A percentile compares a stretch with the other conserved stretches of the same genome.
Conservation (phyloP, 1,139 yeast genomes). For the Kurtzmaniella quercitrusa region DNA sequence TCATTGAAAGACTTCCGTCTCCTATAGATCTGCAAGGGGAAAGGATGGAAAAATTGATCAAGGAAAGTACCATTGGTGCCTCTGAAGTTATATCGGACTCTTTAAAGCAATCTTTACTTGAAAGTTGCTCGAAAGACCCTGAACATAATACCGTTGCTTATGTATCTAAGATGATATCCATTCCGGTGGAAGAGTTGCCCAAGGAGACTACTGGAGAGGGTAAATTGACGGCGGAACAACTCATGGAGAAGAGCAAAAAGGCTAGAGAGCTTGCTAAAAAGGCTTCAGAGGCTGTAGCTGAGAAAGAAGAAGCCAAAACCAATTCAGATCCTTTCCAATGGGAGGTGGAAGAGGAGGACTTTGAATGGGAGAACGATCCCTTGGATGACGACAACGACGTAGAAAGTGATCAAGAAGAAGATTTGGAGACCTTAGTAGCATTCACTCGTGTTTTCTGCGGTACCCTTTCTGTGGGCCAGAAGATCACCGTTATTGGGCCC, state of each 20-base stretch:
- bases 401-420: slow-evolving; percentile 41
- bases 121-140: slow-evolving; percentile 51
- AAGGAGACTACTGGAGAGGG: slow-evolving; percentile 31
- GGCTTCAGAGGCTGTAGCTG: slow-evolving; percentile 52
- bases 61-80: slow-evolving; percentile 29
- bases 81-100: slow-evolving; percentile 47
- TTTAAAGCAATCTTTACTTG: slow-evolving; percentile 44
- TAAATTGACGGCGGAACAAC: slow-evolving; percentile 50
- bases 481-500: slow-evolving; percentile 75
- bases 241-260: slow-evolving; percentile 59
- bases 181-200: slow-evolving; percentile 80
- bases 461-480: slow-evolving; percentile 68
- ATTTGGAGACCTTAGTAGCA: slow-evolving; percentile 62
- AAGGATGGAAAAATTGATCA: slow-evolving; percentile 66
- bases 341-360: slow-evolving; percentile 42
- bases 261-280: slow-evolving; percentile 69
- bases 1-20: slow-evolving; percentile 80
- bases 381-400: slow-evolving; percentile 24
- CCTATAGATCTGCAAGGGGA: slow-evolving; percentile 72
- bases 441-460: slow-evolving; percentile 91
- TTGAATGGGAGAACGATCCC: slow-evolving; percentile 16
- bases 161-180: slow-evolving; percentile 83
- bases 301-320: slow-evolving; percentile 16
- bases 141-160: slow-evolving; percentile 70
- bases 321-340: slow-evolving; percentile 38